Percentiles rank a stretch among this genome's conserved stretches.
Conservation (phyloP, 345 rosid genomes). For the Gossypium anomalum region DNA sequence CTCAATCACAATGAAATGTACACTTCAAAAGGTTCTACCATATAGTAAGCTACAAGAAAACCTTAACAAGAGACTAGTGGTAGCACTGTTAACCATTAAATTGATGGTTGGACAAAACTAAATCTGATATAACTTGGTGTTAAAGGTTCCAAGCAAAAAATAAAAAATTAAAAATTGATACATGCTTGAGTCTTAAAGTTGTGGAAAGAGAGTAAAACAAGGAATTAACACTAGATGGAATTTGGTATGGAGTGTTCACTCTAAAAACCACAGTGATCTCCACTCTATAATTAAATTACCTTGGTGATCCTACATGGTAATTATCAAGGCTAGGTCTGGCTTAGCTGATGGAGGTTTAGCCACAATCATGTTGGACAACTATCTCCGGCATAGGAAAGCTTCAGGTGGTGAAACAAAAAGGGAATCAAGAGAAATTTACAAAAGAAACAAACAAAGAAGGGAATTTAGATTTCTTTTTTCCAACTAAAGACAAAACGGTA, state of each 20-base stretch:
- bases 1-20: no score
- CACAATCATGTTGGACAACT: not conserved
- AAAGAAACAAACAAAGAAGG: no score
- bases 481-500: no score
- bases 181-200: not conserved
- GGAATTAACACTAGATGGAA: not conserved
- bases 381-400: not conserved
- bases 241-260: not conserved
- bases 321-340: not conserved
- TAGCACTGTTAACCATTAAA: not conserved
- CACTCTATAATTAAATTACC: not conserved
- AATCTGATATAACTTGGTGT: not conserved
- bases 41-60: no score
- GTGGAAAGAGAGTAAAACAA: not conserved
- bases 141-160: not conserved
- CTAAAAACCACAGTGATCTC: not conserved
- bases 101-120: not conserved
- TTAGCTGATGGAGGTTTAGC: not conserved
- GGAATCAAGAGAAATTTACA: not conserved
- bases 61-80: no score
- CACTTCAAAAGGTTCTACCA: no score
- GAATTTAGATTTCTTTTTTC: no score
- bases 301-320: not conserved
- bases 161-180: no score
- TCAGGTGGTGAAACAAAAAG: not conserved